Percentiles rank a stretch among this genome's conserved stretches.
Conservation (phyloP, 495 filamentous ascomycete species). For the Podospora anserina region DNA sequence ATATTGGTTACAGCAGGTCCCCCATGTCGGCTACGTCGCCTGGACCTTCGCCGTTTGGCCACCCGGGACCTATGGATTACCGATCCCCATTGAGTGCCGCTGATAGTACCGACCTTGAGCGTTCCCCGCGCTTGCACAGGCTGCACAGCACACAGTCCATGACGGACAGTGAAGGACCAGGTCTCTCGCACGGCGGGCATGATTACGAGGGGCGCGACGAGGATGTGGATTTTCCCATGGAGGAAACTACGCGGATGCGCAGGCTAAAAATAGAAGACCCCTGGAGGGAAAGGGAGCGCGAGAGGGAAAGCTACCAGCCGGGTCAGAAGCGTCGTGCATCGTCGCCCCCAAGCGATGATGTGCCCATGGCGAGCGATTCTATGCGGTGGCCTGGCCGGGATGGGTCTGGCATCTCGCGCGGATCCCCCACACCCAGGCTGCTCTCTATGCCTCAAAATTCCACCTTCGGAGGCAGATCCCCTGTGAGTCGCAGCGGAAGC, state of each 20-base stretch:
- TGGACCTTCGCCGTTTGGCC: constrained; percentile 46
- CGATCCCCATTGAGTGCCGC: constrained; percentile 45
- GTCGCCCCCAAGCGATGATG: constrained; percentile 72
- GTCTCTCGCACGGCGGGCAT: constrained; percentile 39
- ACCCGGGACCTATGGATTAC: constrained; percentile 43
- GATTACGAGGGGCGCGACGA: constrained; percentile 55
- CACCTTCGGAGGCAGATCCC: constrained; percentile 72
- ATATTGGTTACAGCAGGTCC: constrained; percentile 46
- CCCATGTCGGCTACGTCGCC: constrained; percentile 52
- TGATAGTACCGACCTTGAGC: constrained; percentile 45
- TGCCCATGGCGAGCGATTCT: constrained; percentile 61
- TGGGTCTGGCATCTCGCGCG: constrained; percentile 48
- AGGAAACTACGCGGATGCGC: constrained; percentile 57
- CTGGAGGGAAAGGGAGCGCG: constrained; percentile 34
- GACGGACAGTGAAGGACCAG: constrained; percentile 21
- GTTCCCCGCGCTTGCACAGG: constrained; percentile 59
- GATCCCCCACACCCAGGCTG: constrained; percentile 57
- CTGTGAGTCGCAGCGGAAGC: constrained; percentile 68
- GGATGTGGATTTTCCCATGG: constrained; percentile 64
- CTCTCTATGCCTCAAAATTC: constrained; percentile 53
- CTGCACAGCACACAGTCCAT: constrained; percentile 37
- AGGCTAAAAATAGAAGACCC: constrained; percentile 57
- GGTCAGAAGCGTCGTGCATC: constrained; percentile 78
- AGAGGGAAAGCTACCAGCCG: constrained; percentile 36
- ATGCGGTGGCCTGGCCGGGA: constrained; percentile 58